phyloP scores from a whole-genome alignment of 129 eudicot species.

The Pulicaria dysenterica region DNA sequence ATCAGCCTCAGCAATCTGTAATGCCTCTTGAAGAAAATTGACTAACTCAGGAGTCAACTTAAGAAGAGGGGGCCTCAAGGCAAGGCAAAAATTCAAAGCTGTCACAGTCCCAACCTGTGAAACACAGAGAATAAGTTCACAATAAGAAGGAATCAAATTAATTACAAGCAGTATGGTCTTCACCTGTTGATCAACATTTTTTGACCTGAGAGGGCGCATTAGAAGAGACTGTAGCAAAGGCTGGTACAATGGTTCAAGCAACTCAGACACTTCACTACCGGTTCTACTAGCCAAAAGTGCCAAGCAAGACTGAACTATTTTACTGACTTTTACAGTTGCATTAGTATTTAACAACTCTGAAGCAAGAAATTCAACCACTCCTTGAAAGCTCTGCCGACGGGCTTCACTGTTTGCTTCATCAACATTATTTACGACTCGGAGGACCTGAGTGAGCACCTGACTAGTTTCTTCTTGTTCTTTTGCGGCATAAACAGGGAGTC shows the following conservation, averaged over 20 bases:
- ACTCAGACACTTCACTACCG: constrained; percentile 97
- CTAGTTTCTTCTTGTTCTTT: constrained; percentile 98
- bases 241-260: constrained; percentile 93
- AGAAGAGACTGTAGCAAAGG: constrained; percentile 92
- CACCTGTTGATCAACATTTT: constrained; percentile 98
- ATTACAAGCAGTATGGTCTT: constrained; percentile 1
- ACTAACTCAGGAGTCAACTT: constrained; percentile 89
- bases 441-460: constrained; percentile 94
- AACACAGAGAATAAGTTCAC: constrained; percentile 27
- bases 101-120: constrained; percentile 95
- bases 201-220: constrained; percentile 79
- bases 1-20: constrained; percentile 98
- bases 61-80: constrained; percentile 97
- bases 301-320: constrained; percentile 94
- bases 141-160: constrained; percentile 2
- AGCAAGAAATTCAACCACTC: constrained; percentile 93
- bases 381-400: constrained; percentile 83
- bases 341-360: constrained; percentile 81
- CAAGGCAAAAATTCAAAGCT: constrained; percentile 94
- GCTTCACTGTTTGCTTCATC: constrained; percentile 98
- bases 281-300: constrained; percentile 98
- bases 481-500: constrained; percentile 91
- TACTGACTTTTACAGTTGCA: constrained; percentile 80
- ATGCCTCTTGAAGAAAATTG: constrained; percentile 89
- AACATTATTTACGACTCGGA: constrained; percentile 95